Percentiles rank a stretch among this genome's conserved stretches.
Conservation (phyloP, 495 filamentous ascomycete species). For the Xeromyces bisporus region DNA sequence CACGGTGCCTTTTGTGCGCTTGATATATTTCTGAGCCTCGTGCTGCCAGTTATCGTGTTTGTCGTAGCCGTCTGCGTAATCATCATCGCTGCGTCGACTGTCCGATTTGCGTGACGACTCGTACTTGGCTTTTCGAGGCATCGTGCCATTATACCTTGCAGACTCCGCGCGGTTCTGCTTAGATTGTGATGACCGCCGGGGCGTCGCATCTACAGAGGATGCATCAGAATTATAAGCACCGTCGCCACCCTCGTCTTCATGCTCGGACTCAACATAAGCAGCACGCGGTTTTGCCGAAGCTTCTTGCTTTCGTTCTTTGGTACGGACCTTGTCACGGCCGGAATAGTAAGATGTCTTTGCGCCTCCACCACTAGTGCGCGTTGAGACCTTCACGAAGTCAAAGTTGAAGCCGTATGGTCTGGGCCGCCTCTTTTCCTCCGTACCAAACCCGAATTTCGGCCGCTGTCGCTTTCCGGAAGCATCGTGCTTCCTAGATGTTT, state of each 20-base stretch:
- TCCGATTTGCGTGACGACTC: constrained; percentile 10
- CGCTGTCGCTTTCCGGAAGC: constrained; percentile 24
- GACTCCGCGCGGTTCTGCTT: constrained; percentile 3
- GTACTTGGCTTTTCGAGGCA: constrained; percentile 2
- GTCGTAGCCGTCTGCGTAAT: constrained; percentile 13
- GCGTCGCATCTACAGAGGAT: constrained; percentile 8
- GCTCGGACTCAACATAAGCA: constrained; percentile 9
- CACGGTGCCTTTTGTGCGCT: constrained; percentile 11
- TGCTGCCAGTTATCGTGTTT: constrained; percentile 14
- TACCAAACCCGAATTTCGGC: constrained; percentile 8
- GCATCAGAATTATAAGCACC: constrained; percentile 15
- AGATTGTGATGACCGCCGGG: constrained; percentile 8
- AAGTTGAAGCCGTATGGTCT: constrained; percentile 4
- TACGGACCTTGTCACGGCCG: constrained; percentile 27
- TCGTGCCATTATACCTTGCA: neutral
- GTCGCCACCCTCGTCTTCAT: constrained; percentile 19
- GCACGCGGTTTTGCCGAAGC: constrained; percentile 26
- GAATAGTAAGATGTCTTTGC: no score
- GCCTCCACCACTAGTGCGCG: constrained; percentile 16
- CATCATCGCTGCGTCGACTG: constrained; percentile 10
- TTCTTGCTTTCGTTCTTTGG: constrained; percentile 34
- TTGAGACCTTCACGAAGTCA: constrained; percentile 14
- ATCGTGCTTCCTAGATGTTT: constrained; percentile 25
- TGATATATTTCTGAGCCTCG: constrained; percentile 23
- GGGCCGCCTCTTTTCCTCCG: constrained; percentile 25